phyloP scores from a whole-genome alignment of 1,284 basidiomycete genomes.

The Wallemia ichthyophaga region DNA sequence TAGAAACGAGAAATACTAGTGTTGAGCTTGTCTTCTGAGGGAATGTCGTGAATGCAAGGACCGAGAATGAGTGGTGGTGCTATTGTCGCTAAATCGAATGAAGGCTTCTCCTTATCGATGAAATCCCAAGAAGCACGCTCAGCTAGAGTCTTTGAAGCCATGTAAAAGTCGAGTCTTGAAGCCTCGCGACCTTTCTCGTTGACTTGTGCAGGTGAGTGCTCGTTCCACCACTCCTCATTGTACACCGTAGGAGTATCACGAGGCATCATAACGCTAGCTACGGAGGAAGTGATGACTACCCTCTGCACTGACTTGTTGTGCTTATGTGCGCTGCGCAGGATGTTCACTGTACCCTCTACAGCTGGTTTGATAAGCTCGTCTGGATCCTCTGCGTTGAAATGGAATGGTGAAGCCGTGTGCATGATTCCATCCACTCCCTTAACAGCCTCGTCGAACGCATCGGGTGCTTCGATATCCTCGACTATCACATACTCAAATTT shows the following conservation, averaged over 20 bases:
- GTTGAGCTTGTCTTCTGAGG: slow-evolving; percentile 8
- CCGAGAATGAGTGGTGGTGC: neutral
- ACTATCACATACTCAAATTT: slow-evolving; percentile 25
- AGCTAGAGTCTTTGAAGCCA: slow-evolving; percentile 34
- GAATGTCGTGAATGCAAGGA: slow-evolving; percentile 7
- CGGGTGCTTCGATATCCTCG: slow-evolving; percentile 26
- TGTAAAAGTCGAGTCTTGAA: slow-evolving; percentile 20
- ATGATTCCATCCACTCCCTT: slow-evolving; percentile 31
- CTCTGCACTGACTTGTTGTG: slow-evolving; percentile 27
- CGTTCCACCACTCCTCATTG: slow-evolving; percentile 35
- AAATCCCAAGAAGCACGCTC: slow-evolving; percentile 22
- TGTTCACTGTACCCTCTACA: slow-evolving; percentile 28
- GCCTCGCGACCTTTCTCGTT: slow-evolving; percentile 25
- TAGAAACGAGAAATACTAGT: slow-evolving; percentile 7
- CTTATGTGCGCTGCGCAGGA: slow-evolving; percentile 26
- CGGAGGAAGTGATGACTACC: slow-evolving; percentile 35
- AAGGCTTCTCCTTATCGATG: slow-evolving; percentile 3
- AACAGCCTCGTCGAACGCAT: slow-evolving; percentile 38
- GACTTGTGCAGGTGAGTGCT: slow-evolving; percentile 23
- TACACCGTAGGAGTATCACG: slow-evolving; percentile 11
- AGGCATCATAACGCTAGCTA: slow-evolving; percentile 14
- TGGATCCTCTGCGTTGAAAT: slow-evolving; percentile 12
- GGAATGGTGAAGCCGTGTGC: slow-evolving; percentile 27
- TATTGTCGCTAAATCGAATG: neutral
- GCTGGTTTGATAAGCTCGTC: slow-evolving; percentile 29